Conservation (phyloP, 257 asterid species). For the Rehmannia glutinosa region DNA sequence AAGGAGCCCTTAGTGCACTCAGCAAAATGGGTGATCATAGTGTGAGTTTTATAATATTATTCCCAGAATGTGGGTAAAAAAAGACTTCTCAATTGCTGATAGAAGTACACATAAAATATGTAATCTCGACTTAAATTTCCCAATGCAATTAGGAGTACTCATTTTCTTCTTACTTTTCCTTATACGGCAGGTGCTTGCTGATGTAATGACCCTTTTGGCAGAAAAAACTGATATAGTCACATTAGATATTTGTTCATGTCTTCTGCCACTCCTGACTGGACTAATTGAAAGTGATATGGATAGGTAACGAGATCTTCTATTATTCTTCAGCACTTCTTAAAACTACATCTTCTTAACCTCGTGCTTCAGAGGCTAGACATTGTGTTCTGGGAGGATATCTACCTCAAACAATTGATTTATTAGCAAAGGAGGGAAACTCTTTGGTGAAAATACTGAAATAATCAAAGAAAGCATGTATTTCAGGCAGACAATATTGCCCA, state of each 20-base stretch:
- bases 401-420: neutral
- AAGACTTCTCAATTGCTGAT: neutral
- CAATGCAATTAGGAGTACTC: conserved; percentile 7
- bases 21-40: conserved; percentile 83
- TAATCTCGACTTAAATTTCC: conserved; percentile 10
- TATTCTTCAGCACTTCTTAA: neutral
- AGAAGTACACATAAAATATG: conserved; percentile 8
- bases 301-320: conserved; percentile 43
- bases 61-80: conserved; percentile 6
- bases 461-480: neutral
- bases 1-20: conserved; percentile 68
- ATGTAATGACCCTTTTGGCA: conserved; percentile 64
- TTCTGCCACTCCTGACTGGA: conserved; percentile 75
- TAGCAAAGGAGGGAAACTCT: neutral
- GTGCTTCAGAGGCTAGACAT: conserved; percentile 5
- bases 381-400: neutral
- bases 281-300: conserved; percentile 79
- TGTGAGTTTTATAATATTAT: conserved; percentile 44
- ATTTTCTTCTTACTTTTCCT: conserved; percentile 7
- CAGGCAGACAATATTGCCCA: neutral
- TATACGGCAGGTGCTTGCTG: conserved; percentile 84
- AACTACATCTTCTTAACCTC: conserved; percentile 6
- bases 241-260: conserved; percentile 75
- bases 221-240: conserved; percentile 75
- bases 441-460: neutral